Base-by-base conservation (phyloP, 192 early-diverging fungal species). In the Gryganskiella cystojenkinii region DNA sequence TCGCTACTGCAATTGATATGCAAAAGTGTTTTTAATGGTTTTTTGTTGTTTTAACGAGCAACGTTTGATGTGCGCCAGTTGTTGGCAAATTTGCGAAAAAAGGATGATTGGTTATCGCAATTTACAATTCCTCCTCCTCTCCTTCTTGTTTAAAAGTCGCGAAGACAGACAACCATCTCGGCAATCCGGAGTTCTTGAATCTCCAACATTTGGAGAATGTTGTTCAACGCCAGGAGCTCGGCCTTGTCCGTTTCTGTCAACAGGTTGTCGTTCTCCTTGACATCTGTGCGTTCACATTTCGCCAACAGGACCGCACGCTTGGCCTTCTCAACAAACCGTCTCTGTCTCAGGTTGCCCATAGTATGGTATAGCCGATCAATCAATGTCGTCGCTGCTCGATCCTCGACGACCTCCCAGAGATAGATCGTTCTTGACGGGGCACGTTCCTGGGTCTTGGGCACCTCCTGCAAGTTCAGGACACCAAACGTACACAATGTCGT, bases 401-500 rank as follows among this genome's bases (percentile, higher is more conserved):
- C 63, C n/a, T 87, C 51, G 30, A 84, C 81, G 28, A 92, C 82
- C 45, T 88, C 87, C 87, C 90, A 92, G 34, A 94, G 82, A 50
- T 90, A 92, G 65, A 87, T 89, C 34, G 89, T 92, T 71, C 90
- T 86, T 62, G 90, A 89, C 9, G 92, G 92, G 10, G 90, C 84
- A 64, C 91, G 88, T 60, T 94, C 92, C 2, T 87, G 84, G 0
- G 90, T 82, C 55, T 88, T 87, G 35, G 92, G 90, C 42, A 94
- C 88, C 71, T 94, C 92, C 44, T 89, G 80, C 20, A 86, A 72
- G 56, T 83, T 81, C 34, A 47, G 40, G 56, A 73, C 63, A 42
- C 60, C 56, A 35, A 73, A 84, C 37, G 71, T 84, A 44, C 44
- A 59, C 35, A 73, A 47, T 22, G 87, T 81, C 15, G 87, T 86